Evolutionary conservation across 1,284 basidiomycete genomes (phyloP).

Genomic region (Ceratobasidium papillatum): DNA sequence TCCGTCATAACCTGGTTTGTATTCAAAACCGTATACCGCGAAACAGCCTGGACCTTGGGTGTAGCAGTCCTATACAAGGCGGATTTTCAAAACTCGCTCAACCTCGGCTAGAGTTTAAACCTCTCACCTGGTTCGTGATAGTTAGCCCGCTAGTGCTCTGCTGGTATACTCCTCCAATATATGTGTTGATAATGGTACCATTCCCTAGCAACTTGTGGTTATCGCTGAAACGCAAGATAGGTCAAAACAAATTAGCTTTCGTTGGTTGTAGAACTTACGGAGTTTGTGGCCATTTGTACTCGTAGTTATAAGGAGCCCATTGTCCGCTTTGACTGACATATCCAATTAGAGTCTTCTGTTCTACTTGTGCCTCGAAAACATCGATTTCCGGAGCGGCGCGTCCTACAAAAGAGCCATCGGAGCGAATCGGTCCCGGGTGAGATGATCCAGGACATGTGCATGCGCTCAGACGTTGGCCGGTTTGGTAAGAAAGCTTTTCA

Average conservation of each 20-base stretch:
- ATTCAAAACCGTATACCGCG: conserved; percentile 59
- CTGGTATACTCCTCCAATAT: conserved; percentile 51
- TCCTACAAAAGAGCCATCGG: conserved; percentile 43
- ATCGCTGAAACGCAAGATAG: too few species aligned
- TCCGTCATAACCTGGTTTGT: conserved; percentile 52
- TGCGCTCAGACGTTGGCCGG: conserved; percentile 56
- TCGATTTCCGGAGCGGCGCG: conserved; percentile 44
- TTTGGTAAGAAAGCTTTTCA: conserved; percentile 52
- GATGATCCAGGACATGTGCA: conserved; percentile 62
- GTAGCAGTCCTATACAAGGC: conserved; percentile 32
- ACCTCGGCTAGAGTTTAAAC: background rate
- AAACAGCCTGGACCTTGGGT: conserved; percentile 48
- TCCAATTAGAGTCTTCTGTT: conserved; percentile 50
- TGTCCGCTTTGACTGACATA: conserved; percentile 67
- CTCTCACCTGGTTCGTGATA: conserved; percentile 40
- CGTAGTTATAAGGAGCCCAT: conserved; percentile 65
- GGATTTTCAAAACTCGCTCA: too few species aligned
- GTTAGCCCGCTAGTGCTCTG: conserved; percentile 47
- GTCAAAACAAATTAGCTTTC: too few species aligned
- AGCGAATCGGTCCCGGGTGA: conserved; percentile 55
- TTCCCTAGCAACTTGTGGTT: too few species aligned
- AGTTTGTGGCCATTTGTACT: too few species aligned
- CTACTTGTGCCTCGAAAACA: conserved; percentile 47
- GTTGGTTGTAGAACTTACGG: too few species aligned
- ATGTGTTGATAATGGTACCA: conserved; percentile 51